Evolutionary conservation across 441 rosid genomes (phyloP), one percentile per base, ranked within the genome.

Genomic region (Rhodomyrtus psidioides): DNA sequence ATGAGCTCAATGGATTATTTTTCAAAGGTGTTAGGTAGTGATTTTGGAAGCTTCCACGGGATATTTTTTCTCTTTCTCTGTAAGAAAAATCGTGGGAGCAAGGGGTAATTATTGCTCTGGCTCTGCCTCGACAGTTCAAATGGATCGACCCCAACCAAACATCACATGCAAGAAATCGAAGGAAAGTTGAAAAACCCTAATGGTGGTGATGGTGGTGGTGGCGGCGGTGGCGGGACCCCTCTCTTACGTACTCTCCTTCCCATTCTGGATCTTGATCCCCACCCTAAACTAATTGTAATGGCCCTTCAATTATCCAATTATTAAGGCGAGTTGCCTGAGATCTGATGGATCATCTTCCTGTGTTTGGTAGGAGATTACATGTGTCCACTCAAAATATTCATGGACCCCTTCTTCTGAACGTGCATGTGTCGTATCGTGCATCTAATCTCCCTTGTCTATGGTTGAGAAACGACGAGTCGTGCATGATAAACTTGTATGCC

Each of bases 21-120:
- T 88, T 90, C 90, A 88, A 91, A 83, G 87, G 93, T 62, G 94
- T 91, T 93, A 91, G 94, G 95, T 94, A 65, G 90, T 85, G 89
- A 60, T 90, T 84, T 86, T 89, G 83, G 95, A 94, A 93, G 91
- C 93, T 94, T 93, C 95, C 92, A 87, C 62, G n/a, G 55, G 91
- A 90, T 89, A 74, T 89, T 86, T 86, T 70, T 59, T 55, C 55
- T 12, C 76, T 34, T 5, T 19, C 46, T 65, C 24, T 21, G 24
- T 34, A 19, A 9, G 76, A 65, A 65, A 65, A 65, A 49, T 65
- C 34, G 46, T 6, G 76, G 46, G 39, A 9, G 21, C 24, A 1
- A 19, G 46, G 46, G 76, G 46, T 65, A 19, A 65, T 65, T 65
- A 65, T 62, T 65, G 76, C 76, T 9, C 76, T 34, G 10, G 26